Evolutionary conservation across 768 basidiomycete species (phyloP), one percentile per base, ranked within the genome.

Genomic region (Hygrophoropsis aurantiaca): DNA sequence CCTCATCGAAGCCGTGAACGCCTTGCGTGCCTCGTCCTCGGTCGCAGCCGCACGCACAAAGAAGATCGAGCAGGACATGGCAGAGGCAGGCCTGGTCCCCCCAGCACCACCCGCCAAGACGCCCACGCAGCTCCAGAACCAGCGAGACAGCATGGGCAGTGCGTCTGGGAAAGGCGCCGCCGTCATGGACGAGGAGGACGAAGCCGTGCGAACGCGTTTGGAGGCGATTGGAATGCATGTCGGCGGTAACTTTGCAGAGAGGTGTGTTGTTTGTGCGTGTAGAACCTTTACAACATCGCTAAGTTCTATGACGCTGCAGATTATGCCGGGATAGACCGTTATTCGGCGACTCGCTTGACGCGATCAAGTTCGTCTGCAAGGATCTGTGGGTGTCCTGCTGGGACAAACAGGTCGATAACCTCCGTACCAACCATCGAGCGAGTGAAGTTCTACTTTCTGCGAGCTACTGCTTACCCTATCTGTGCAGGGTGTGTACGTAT

Each of bases 341-440:
- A 44, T 90, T 95, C 47, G 66, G 81, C 0, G 88, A 94, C 60
- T 87, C 91, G 1, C 74, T 97, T 6, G 94, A 97, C 51, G 84
- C 81, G 9, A 84, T 97, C 70, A 97, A 97, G 65, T 97, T 97
- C 59, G 78, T 97, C 47, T 97, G 94, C 72, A 97, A 97, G 60
- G 94, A 97, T 47, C 70, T 97, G n/a, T 97, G 94, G 90, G 74
- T 81, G 0, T 82, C 85, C 18, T 87, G 87, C 46, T 97, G 90
- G 85, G 89, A 93, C 43, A 94, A 94, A 61, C 94, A 95, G 62
- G 90, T 97, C 1, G 94, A 97, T 59, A 97, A 97, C 64, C 70
- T 97, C 48, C 81, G 94, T 37, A 97, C 94, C 13, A 97, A 97
- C 63, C 94, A 95, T 65, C 76, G 94, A 40, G 93, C 93, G 59